phyloP scores from a whole-genome alignment of 2,329 filamentous ascomycete genomes.

The Aspergillus ustus region DNA sequence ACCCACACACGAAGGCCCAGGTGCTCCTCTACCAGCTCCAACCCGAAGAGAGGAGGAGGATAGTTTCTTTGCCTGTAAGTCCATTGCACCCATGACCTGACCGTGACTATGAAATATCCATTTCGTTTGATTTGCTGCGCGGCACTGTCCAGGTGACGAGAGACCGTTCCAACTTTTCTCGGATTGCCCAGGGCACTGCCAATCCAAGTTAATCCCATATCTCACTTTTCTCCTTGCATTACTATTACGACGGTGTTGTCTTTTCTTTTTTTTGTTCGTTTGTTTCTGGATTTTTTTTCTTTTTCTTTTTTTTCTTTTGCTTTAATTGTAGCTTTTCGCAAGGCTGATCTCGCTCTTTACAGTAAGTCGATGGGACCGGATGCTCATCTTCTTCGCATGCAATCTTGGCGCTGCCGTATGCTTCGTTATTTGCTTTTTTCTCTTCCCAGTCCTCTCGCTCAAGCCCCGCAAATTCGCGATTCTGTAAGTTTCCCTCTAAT shows the following conservation, averaged over 20 bases:
- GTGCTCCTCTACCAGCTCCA: conserved; percentile 83
- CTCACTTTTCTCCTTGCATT: conserved; percentile 8
- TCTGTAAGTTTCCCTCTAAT: conserved; percentile 70
- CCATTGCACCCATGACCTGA: conserved; percentile 33
- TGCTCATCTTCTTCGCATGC: conserved; percentile 89
- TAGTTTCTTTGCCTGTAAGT: conserved; percentile 93
- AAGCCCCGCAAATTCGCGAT: conserved; percentile 94
- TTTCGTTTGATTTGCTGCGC: conserved; percentile 27
- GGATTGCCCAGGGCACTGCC: conserved; percentile 23
- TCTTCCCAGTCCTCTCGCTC: conserved; percentile 81
- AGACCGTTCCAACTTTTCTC: conserved; percentile 46
- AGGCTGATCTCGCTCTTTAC: conserved; percentile 34
- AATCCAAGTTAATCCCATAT: conserved; percentile 1
- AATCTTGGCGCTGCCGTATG: conserved; percentile 87
- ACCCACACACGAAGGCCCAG: conserved; percentile 79
- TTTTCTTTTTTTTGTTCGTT: conserved; percentile 6
- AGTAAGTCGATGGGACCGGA: conserved; percentile 97
- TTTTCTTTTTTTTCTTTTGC: neutral
- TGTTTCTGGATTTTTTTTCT: too few species aligned
- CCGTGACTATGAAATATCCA: conserved; percentile 17
- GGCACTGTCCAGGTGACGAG: conserved; percentile 38
- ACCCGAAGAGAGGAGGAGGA: conserved; percentile 91
- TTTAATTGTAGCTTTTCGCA: conserved; percentile 13
- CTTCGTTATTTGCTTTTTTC: conserved; percentile 86
- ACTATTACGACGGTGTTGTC: conserved; percentile 2